Base-by-base conservation (phyloP, 371 early-diverging fungal genomes). In the Cladochytrium tenue region DNA sequence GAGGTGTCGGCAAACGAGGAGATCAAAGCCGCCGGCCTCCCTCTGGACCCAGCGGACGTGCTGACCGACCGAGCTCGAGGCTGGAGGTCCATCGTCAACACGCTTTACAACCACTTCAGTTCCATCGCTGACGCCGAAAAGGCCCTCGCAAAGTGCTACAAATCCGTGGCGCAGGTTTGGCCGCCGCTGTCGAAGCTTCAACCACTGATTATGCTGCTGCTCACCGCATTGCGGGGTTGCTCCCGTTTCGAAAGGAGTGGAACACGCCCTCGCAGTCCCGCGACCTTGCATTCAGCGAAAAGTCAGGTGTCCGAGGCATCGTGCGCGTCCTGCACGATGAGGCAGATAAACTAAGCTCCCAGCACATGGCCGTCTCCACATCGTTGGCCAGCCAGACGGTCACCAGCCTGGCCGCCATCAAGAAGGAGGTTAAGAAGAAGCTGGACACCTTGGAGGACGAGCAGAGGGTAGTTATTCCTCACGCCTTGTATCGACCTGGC, bases 311-410 rank as follows among this genome's bases (percentile, higher is more conserved):
- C 63, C 34, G 32, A 2, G 30, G 33, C 23, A 30, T 73, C 32
- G 36, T 28, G 25, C 30, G 33, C 23, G 51, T 61, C 26, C 53
- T 69, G 28, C 56, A 63, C 32, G 66, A 65, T 20, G 58, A 67
- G 17, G 32, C 62, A 28, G 53, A 36, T 3, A 31, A 60, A n/a
- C 59, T 73, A 7, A 62, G 66, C 3, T 34, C 69, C 4, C 66
- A 73, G 32, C 69, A 73, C 51, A 57, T 66, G 1, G 63, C 66
- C 13, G 36, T 73, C 20, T 28, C 60, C 52, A 62, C 66, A 43
- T 63, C 63, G 32, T 52, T 73, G 28, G 56, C 32, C 28, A 35
- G n/a, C 0, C 73, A 73, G 57, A 73, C 70, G 3, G 51, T 73
- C 4, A 51, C 67, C 17, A 58, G 62, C 7, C 58, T 73, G 26